Conservation (phyloP, 2,329 filamentous ascomycete species). For the Aspergillus sp. region DNA sequence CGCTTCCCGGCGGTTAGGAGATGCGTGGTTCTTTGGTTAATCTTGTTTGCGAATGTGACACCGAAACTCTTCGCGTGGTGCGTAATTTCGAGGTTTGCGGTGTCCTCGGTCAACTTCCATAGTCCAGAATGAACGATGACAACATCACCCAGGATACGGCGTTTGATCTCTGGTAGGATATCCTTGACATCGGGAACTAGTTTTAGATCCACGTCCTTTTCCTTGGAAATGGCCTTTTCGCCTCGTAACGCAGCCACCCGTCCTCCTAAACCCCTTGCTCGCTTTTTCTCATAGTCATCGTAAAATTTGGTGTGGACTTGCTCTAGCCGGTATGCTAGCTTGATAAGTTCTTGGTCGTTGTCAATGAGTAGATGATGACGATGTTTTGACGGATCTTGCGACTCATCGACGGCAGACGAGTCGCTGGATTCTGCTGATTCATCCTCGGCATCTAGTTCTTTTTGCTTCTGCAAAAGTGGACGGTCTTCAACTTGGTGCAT, state of each 20-base stretch:
- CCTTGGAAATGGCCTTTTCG: conserved; percentile 44
- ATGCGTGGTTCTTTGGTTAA: conserved; percentile 50
- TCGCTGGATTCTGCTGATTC: conserved; percentile 60
- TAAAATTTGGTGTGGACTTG: conserved; percentile 79
- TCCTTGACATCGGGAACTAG: conserved; percentile 80
- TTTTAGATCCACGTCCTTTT: conserved; percentile 52
- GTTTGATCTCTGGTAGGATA: conserved; percentile 82
- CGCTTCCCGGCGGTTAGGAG: conserved; percentile 61
- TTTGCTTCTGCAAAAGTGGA: conserved; percentile 87
- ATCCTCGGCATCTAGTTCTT: conserved; percentile 83
- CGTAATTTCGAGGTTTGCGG: conserved; percentile 80
- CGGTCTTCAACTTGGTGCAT: conserved; percentile 87
- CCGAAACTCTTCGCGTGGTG: conserved; percentile 86
- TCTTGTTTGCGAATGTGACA: conserved; percentile 54
- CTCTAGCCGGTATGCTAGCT: conserved; percentile 73
- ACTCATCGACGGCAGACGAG: conserved; percentile 40
- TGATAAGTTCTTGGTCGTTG: conserved; percentile 77
- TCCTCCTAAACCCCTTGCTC: conserved; percentile 44
- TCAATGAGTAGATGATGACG: conserved; percentile 81
- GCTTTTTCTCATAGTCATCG: conserved; percentile 69
- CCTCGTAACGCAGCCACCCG: conserved; percentile 52
- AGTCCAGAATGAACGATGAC: conserved; percentile 88
- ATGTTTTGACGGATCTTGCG: conserved; percentile 41
- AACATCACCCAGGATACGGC: conserved; percentile 69
- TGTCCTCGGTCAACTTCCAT: conserved; percentile 59